These are phyloP conservation scores for Oldenlandia corymbosa DNA, from an alignment of 257 asterid species.

Conservation along the genomic window DNA sequence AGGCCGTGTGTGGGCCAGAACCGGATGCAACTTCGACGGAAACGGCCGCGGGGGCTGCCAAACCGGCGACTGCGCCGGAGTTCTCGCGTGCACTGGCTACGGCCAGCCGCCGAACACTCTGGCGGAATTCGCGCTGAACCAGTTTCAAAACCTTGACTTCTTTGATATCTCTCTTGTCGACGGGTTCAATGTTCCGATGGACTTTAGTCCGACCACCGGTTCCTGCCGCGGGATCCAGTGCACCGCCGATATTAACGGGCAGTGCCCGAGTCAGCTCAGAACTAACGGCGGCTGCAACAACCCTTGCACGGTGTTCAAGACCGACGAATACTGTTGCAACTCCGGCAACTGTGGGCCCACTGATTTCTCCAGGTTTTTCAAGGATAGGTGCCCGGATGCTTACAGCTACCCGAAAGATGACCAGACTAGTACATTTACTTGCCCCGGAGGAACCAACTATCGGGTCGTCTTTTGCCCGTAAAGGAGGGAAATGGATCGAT, in stretches of 20 bases:
- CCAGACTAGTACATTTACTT: slow-evolving; percentile 21
- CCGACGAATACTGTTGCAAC: slow-evolving; percentile 62
- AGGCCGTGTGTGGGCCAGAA: slow-evolving; percentile 39
- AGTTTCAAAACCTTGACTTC: slow-evolving; percentile 39
- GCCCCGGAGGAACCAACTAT: slow-evolving; percentile 25
- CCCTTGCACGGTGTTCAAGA: slow-evolving; percentile 62
- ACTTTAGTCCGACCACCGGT: slow-evolving; percentile 13
- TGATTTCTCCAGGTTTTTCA: slow-evolving; percentile 41
- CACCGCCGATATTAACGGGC: slow-evolving; percentile 40
- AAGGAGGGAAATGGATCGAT: too few species aligned
- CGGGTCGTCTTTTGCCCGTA: slow-evolving; percentile 31
- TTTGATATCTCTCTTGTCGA: slow-evolving; percentile 55
- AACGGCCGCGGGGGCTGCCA: slow-evolving; percentile 23
- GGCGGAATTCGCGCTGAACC: slow-evolving; percentile 46
- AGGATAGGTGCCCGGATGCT: slow-evolving; percentile 51
- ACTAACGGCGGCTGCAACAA: slow-evolving; percentile 72
- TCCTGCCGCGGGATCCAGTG: slow-evolving; percentile 36
- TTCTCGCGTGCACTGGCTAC: slow-evolving; percentile 32
- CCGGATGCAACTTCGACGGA: slow-evolving; percentile 24
- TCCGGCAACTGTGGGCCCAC: slow-evolving; percentile 62
- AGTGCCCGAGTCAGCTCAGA: slow-evolving; percentile 50
- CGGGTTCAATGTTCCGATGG: slow-evolving; percentile 57
- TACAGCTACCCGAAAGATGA: slow-evolving; percentile 41
- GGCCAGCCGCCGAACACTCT: slow-evolving; percentile 57
- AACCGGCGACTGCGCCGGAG: slow-evolving; percentile 37